Percentiles rank a stretch among this genome's conserved stretches.
Evolutionary conservation across 2,329 filamentous ascomycete genomes (phyloP).

Genomic region (Cordyceps farinosa): DNA sequence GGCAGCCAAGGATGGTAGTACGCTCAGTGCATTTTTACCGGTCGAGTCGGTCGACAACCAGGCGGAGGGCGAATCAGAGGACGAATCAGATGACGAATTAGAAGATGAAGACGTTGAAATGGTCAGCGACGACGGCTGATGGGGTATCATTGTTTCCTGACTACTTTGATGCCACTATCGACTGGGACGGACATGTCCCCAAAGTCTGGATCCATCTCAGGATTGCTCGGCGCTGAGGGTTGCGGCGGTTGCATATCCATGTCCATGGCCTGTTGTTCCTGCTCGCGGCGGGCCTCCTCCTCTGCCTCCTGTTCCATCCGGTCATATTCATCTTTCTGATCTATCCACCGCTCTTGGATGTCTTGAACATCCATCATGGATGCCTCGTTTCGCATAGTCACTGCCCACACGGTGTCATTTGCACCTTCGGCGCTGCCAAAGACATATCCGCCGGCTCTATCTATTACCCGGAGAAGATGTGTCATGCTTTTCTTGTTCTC

Average conservation of each 20-base stretch:
- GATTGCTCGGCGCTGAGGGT: constrained; percentile 23
- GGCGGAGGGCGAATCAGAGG: constrained; percentile 30
- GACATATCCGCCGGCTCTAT: constrained; percentile 87
- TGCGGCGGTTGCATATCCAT: constrained; percentile 27
- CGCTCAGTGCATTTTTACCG: constrained; percentile 13
- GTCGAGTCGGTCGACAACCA: constrained; percentile 33
- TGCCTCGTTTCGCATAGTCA: constrained; percentile 78
- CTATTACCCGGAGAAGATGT: constrained; percentile 81
- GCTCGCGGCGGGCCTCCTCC: constrained; percentile 59
- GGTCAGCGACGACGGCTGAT: constrained; percentile 43
- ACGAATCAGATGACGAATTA: constrained; percentile 30
- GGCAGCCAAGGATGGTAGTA: constrained; percentile 53
- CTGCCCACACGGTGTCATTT: constrained; percentile 96
- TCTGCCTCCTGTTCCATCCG: constrained; percentile 72
- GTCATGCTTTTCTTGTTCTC: constrained; percentile 98
- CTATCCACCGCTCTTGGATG: constrained; percentile 94
- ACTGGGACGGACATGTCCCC: constrained; percentile 49
- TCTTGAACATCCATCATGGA: constrained; percentile 78
- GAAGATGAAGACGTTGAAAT: constrained; percentile 46
- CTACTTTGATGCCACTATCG: constrained; percentile 67
- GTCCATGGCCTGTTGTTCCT: constrained; percentile 37
- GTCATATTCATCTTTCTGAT: constrained; percentile 84
- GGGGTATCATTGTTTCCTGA: constrained; percentile 58
- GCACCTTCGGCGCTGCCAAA: constrained; percentile 88
- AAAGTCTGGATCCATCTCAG: constrained; percentile 44